A percentile compares a stretch with the other conserved stretches of the same genome.
Evolutionary conservation across 345 rosid genomes (phyloP).

Genomic region (Heritiera littoralis): DNA sequence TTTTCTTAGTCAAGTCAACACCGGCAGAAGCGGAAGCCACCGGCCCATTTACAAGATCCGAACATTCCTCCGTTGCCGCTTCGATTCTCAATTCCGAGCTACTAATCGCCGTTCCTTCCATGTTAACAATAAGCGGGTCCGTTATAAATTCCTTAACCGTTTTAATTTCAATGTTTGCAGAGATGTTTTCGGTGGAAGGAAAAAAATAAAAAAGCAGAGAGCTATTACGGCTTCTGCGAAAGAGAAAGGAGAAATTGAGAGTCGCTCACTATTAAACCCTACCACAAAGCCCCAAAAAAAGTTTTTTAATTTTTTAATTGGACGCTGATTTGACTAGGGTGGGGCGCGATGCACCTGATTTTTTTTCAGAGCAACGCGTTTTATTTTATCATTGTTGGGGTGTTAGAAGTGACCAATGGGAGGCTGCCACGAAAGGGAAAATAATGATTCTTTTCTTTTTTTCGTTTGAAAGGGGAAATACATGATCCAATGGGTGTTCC

Average conservation of each 20-base stretch:
- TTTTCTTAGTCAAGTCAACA: slow-evolving; percentile 28
- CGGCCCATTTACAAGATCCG: slow-evolving; percentile 38
- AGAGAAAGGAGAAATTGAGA: slow-evolving; percentile 13
- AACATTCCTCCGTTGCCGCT: slow-evolving; percentile 19
- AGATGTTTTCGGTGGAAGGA: not conserved
- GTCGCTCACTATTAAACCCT: slow-evolving; percentile 61
- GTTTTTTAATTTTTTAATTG: not conserved
- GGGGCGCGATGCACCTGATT: slow-evolving; percentile 16
- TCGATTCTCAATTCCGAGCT: slow-evolving; percentile 25
- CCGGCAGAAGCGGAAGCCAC: slow-evolving; percentile 30
- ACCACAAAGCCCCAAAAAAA: slow-evolving; percentile 6
- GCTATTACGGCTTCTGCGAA: slow-evolving; percentile 51
- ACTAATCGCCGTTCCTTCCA: slow-evolving; percentile 30
- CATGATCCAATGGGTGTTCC: not conserved
- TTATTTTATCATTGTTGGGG: not conserved
- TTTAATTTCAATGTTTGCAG: not conserved
- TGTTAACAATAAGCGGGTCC: not conserved
- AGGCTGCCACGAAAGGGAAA: not conserved
- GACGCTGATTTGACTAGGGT: slow-evolving; percentile 7
- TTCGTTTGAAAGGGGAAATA: not conserved
- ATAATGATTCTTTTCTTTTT: not conserved
- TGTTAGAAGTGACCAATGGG: not conserved
- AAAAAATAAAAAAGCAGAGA: slow-evolving; percentile 15
- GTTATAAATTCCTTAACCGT: not conserved
- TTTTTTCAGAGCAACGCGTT: not conserved